phyloP scores from a whole-genome alignment of 2,329 filamentous ascomycete species.

The Mycosphaerella arachidis region DNA sequence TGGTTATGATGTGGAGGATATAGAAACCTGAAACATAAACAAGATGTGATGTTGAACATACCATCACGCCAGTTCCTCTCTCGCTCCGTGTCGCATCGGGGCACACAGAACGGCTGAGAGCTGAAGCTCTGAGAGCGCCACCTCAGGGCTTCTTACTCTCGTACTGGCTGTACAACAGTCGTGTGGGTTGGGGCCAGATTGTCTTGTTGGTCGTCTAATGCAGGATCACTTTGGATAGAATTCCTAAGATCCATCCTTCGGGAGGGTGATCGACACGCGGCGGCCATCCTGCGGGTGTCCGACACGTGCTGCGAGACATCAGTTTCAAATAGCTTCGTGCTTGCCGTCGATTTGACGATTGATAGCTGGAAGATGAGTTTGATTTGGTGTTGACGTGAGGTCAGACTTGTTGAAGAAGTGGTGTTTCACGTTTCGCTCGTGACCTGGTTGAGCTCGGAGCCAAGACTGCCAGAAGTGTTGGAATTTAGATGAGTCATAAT shows the following conservation, averaged over 20 bases:
- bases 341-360: not conserved
- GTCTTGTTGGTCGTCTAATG: not conserved
- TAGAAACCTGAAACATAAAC: not conserved
- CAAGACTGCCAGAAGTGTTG: too few relatives aligned
- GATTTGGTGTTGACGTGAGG: not conserved
- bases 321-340: not conserved
- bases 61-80: not conserved
- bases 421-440: too few relatives aligned
- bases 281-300: not conserved
- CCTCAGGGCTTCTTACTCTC: not conserved
- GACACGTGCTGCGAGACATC: not conserved
- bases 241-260: not conserved
- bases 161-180: not conserved
- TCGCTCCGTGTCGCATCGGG: not conserved
- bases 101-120: not conserved
- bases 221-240: not conserved
- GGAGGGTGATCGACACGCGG: not conserved
- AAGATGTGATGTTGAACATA: not conserved
- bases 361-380: not conserved
- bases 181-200: not conserved
- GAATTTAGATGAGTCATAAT: too few relatives aligned
- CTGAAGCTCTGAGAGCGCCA: constrained; percentile 3
- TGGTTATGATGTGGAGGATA: not conserved
- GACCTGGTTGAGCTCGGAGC: too few relatives aligned
- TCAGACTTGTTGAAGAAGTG: not conserved